Base-by-base conservation (phyloP, 768 basidiomycete species). In the Boletus sp. region DNA sequence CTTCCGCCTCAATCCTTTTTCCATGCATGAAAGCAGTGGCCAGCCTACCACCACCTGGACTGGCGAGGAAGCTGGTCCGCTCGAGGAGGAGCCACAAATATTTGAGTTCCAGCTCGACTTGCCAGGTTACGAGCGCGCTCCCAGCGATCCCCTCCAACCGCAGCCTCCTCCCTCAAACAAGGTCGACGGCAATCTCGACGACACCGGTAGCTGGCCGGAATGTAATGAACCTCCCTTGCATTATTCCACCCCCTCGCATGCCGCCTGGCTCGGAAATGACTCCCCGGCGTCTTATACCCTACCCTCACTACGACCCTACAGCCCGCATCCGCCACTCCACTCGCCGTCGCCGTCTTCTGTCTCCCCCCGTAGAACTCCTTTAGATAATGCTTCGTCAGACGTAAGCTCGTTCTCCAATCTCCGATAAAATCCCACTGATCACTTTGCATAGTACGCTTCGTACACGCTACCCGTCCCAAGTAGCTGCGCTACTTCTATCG, bases 1-100 rank as follows among this genome's bases (percentile, higher is more conserved):
- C 21, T 88, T 90, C 67, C 79, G 88, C 8, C 77, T 90, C 60
- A 85, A 90, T 68, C 87, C 87, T 0, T 90, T 90, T 60, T 79
- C 87, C 23, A 81, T 84, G 72, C 83, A 87, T 58, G 81, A 75
- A 54, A 77, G 75, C 30, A 64, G 68, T 4, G 72, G 76, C 37
- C 75, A 76, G 44, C 74, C 75, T 5, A 55, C 70, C 3, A 69
- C 74, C 7, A 70, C 76, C 8, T 80, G 78, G 77, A 72, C 70
- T 10, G 74, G 76, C 51, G 77, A 79, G 50, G 79, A 82, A 50
- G 79, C 84, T 5, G 79, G 79, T 1, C 82, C 87, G 0, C 73
- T 88, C 47, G 80, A 81, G 1, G 75, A 84, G 55, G 79, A 82
- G 51, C 86, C 87, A 6, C 61, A 78, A 40, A 72, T 83, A 46